phyloP scores from a whole-genome alignment of 306 rosid genomes.

The Acacia melanoxylon region DNA sequence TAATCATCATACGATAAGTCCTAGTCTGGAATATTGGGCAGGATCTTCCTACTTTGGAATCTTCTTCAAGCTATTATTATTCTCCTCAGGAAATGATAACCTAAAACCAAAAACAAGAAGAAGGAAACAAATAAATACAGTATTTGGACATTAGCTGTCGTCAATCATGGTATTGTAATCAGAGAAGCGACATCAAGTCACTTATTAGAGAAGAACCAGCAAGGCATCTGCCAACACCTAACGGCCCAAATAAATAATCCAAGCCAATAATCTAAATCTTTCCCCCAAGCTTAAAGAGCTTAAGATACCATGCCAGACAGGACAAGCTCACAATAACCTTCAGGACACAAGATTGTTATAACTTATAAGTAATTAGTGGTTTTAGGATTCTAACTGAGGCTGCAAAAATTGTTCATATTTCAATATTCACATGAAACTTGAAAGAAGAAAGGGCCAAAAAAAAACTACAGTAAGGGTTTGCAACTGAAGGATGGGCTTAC shows the following conservation, averaged over 20 bases:
- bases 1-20: slow-evolving; percentile 70
- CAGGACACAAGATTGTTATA: neutral
- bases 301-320: neutral
- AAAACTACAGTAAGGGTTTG: neutral
- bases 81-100: slow-evolving; percentile 78
- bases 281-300: neutral
- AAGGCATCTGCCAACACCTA: neutral
- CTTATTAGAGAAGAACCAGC: neutral
- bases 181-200: neutral
- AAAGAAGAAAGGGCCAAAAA: neutral
- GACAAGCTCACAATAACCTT: neutral
- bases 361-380: no score
- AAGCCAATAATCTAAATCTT: slow-evolving; percentile 7
- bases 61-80: slow-evolving; percentile 65
- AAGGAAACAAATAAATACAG: neutral
- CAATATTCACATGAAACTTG: neutral
- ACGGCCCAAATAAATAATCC: neutral
- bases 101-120: slow-evolving; percentile 41
- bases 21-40: slow-evolving; percentile 55
- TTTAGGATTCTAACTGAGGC: no score
- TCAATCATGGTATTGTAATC: slow-evolving; percentile 10
- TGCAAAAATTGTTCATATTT: slow-evolving; percentile 2
- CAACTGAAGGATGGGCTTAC: neutral
- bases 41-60: slow-evolving; percentile 86
- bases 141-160: neutral